Base-by-base conservation (phyloP, 2,329 filamentous ascomycete genomes). In the Xylaria sp. region DNA sequence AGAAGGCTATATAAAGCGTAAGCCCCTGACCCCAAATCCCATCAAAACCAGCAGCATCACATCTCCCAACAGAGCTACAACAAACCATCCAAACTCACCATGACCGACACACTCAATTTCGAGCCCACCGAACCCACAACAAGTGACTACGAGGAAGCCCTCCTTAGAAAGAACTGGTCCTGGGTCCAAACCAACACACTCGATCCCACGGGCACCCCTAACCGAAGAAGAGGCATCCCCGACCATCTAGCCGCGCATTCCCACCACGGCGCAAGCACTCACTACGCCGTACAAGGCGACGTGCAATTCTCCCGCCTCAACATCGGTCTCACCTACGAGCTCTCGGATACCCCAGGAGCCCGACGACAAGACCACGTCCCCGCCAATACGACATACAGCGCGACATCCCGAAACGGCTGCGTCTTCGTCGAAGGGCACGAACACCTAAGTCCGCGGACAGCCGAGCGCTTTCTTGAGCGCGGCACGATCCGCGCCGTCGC, bases 401-500 rank as follows among this genome's bases (percentile, higher is more conserved):
- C 39, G 10, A 54, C 57, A 0, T 64, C 60, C 3, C 35, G 2
- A 16, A 8, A 7, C 0, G 63, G 61, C 23, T 58, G 59, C 34
- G 52, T 13, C 1, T 64, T 67, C 34, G 60, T 65, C 7, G 64
- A 65, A 23, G 64, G 60, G 1, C 66, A 64, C 16, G 34, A 16
- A 7, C 50, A 19, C 16, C 57, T 67, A 4, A 66, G 63, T 8
- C 63, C 66, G 4, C n/a, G 39, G 10, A 61, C 59, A 0, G 66
- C 63, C 1, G 64, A 63, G 47, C 63, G 64, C 5, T 64, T 65
- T 46, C 63, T 67, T 2, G 54, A 30, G 1, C 63, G 63, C 8
- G 66, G 60, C 35, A 65, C 59, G 9, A 16, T 67, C 23, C 49
- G 19, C 9, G 39, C 39, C 10, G 48, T 53, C 16, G n/a, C 44